phyloP scores from a whole-genome alignment of 129 eudicot species.

The Arctium lappa region DNA sequence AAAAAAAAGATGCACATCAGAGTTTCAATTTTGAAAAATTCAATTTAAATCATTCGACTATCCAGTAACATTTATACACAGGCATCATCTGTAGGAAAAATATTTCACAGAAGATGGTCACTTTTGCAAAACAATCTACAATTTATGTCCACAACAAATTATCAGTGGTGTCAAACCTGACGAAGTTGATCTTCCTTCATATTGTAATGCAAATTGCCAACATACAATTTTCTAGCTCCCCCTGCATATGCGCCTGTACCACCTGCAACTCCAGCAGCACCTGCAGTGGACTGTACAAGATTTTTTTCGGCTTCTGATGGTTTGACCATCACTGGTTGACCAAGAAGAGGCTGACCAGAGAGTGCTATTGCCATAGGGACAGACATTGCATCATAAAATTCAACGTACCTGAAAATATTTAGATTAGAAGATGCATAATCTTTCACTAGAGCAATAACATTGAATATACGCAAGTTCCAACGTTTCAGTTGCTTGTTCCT shows the following conservation, averaged over 20 bases:
- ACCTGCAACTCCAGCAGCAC: conserved; percentile 54
- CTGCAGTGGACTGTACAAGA: conserved; percentile 79
- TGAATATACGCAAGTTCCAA: background rate
- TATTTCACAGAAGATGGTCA: background rate
- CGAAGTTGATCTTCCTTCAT: conserved; percentile 86
- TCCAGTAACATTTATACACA: background rate
- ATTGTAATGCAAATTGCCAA: conserved; percentile 83
- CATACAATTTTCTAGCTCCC: conserved; percentile 77
- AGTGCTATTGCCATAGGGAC: conserved; percentile 98
- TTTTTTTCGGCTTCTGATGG: conserved; percentile 99
- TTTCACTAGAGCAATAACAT: background rate
- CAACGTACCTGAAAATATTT: conserved; percentile 65
- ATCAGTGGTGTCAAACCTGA: conserved; percentile 39
- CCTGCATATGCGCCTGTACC: conserved; percentile 59
- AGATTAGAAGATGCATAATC: conserved; percentile 2
- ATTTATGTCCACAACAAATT: background rate
- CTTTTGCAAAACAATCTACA: background rate
- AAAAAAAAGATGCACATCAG: background rate
- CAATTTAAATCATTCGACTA: background rate
- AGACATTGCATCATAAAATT: conserved; percentile 86
- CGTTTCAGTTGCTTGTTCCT: background rate
- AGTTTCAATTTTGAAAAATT: background rate
- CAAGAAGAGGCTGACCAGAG: conserved; percentile 90
- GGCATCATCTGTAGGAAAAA: background rate
- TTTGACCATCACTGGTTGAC: conserved; percentile 89